Conservation (phyloP, 495 filamentous ascomycete species). For the Aspergillus homomorphus region DNA sequence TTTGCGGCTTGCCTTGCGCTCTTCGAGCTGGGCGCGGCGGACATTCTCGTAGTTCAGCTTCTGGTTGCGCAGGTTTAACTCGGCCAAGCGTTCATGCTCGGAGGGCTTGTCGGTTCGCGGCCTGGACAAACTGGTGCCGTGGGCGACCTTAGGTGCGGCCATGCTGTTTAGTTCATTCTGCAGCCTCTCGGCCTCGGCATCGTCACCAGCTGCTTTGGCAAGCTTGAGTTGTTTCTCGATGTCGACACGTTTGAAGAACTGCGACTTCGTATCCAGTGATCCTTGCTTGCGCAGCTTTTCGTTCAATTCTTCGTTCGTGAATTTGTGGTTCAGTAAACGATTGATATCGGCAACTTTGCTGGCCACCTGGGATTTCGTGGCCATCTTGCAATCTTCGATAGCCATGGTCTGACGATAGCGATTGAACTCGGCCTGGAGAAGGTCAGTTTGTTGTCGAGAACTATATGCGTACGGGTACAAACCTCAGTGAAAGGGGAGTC, state of each 20-base stretch:
- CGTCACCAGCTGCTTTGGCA: constrained; percentile 62
- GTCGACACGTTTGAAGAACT: constrained; percentile 60
- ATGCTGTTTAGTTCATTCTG: constrained; percentile 67
- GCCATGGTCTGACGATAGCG: constrained; percentile 76
- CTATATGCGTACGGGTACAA: constrained; percentile 20
- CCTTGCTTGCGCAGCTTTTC: constrained; percentile 71
- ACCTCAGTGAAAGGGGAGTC: constrained; percentile 73
- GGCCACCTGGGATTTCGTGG: constrained; percentile 60
- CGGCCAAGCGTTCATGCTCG: constrained; percentile 72
- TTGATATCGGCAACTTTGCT: constrained; percentile 81
- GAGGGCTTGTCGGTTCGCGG: constrained; percentile 41
- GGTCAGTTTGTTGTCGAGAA: constrained; percentile 25
- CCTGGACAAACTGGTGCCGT: constrained; percentile 56
- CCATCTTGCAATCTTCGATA: constrained; percentile 66
- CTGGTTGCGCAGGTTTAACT: constrained; percentile 75
- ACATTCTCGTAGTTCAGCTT: constrained; percentile 75
- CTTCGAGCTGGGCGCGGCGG: constrained; percentile 78
- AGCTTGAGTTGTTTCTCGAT: constrained; percentile 58
- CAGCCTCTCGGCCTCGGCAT: constrained; percentile 54
- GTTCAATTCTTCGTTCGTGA: constrained; percentile 75
- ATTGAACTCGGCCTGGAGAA: constrained; percentile 65
- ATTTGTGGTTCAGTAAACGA: constrained; percentile 67
- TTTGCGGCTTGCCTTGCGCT: constrained; percentile 63
- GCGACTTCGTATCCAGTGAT: constrained; percentile 55
- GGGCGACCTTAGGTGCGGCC: constrained; percentile 65